Evolutionary conservation across 208 protist genomes (phyloP), one percentile per base, ranked within the genome.

Genomic region (Giardia duodenalis): DNA sequence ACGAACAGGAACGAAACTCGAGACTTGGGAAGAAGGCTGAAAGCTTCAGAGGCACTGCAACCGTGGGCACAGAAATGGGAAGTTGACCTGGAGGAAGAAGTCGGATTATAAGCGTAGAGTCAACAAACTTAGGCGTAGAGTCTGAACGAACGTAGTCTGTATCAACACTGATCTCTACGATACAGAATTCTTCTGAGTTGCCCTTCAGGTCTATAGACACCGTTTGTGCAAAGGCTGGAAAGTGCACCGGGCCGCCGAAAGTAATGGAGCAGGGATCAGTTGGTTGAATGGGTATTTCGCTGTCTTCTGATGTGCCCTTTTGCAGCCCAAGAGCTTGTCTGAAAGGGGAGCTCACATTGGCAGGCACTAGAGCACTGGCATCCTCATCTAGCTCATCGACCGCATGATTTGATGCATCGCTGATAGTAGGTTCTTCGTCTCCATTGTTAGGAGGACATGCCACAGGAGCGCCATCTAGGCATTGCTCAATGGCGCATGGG

Each of bases 1-100:
- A 45, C 86, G 86, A 19, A 42, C 86, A 89, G 22, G 44, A n/a
- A 19, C 44, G 4, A 42, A 89, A 89, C 86, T 89, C 86, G 86
- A 89, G 19, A 45, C 86, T 89, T 3, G 86, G 86, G 86, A 89
- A 89, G 19, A 45, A 45, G 4, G 42, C 86, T 4, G 86, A 89
- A 45, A 44, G 19, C 19, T 89, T 4, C 19, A 89, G 22, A 19
- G 86, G 86, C 3, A 89, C 4, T 10, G 4, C 44, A 45, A 89
- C 44, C 42, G 42, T 44, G 3, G 86, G 86, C 3, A 44, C 19
- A 42, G 4, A 45, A 3, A 44, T 44, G 22, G 86, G 86, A 4
- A 45, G 4, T 45, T 89, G 86, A 4, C 44, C 86, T 42, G 44
- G 4, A 19, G 86, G 86, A 44, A 89, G 86, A 42, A 89, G 86